Base-by-base conservation (phyloP, 345 rosid genomes). In the Alliaria petiolata region DNA sequence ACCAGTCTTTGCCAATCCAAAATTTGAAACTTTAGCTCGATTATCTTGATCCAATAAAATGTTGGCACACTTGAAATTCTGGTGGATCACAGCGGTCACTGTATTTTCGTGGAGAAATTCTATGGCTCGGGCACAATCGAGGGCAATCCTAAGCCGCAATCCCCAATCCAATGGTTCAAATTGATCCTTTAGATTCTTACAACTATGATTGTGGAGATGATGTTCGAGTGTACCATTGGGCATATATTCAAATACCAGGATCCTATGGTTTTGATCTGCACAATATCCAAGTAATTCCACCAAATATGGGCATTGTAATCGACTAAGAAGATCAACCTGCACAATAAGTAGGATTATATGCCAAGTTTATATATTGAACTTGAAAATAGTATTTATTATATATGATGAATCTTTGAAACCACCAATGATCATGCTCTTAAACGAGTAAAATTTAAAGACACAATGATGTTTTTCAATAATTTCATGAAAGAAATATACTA, bases 261-360 rank as follows among this genome's bases (percentile, higher is more conserved):
- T 82, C 67, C 98, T 86, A 46, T 93, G 97, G 74, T 82, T 69
- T 66, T 84, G 90, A 81, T 93, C 98, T 34, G 98, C 98, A 80
- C 98, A 93, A 43, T 93, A 93, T 68, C 98, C 98, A 30, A 90
- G 84, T 31, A 93, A 82, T 71, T 90, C 90, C 74, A 88, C 97
- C 71, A 93, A 75, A 71, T 86, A 87, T 33, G 93, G 93, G 34
- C 90, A 90, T 31, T 84, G 89, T 80, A 90, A 77, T 62, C 93
- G 84, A 78, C 97, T 85, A 22, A 93, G 80, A 33, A 93, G 83
- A 81, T 93, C 98, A 43, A 93, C 97, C 98, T 93, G 82, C 79
- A 83, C 52, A 28, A 34, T 36, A 25, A 34, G n/a, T n/a, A n/a
- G n/a, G 19, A 70, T 33, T 16, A 12, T 19, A 43, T 43, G n/a